Base-by-base conservation (phyloP, 2,329 filamentous ascomycete species). In the Lachnellula suecica region DNA sequence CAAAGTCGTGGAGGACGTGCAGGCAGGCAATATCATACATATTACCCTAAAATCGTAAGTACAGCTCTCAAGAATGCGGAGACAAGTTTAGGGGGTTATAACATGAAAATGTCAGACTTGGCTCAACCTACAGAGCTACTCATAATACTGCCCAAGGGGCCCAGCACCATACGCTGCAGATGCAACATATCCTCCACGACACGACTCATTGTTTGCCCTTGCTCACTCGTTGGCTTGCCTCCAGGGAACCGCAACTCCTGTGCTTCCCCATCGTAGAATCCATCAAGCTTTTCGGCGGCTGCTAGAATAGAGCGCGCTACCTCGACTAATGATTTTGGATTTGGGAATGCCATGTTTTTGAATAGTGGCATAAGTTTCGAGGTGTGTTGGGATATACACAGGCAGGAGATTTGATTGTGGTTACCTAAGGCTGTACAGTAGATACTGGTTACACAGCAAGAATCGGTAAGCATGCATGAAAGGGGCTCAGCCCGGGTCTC, bases 1-100 rank as follows among this genome's bases (percentile, higher is more conserved):
- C 35, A 24, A 53, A 59, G 9, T 51, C 50, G 29, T 47, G 47
- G 15, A 60, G 27, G 4, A 49, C 44, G 20, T 56, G 53, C 8
- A 55, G 45, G 7, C 34, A 47, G 13, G 35, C 35, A 3, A 51
- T 42, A 17, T 38, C 35, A 38, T 13, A 38, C n/a, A 38, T 6
- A 17, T 17, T 17, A 7, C 35, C 35, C 35, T 38, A 38, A 19
- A 19, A 13, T 19, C 17, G 35, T 38, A 6, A 38, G 35, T 19
- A n/a, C n/a, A 38, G n/a, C n/a, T n/a, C n/a, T n/a, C n/a, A 38
- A 38, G 11, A n/a, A 38, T 13, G 35, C 17, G 35, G 35, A 38
- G 35, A 38, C 10, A 10, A 38, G n/a, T 38, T 9, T 38, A n/a
- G n/a, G 35, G 17, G 17, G 17, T 3, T 7, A n/a, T 38, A 7